Conservation (phyloP, 2,329 filamentous ascomycete species). For the Aspergillus sp. region DNA sequence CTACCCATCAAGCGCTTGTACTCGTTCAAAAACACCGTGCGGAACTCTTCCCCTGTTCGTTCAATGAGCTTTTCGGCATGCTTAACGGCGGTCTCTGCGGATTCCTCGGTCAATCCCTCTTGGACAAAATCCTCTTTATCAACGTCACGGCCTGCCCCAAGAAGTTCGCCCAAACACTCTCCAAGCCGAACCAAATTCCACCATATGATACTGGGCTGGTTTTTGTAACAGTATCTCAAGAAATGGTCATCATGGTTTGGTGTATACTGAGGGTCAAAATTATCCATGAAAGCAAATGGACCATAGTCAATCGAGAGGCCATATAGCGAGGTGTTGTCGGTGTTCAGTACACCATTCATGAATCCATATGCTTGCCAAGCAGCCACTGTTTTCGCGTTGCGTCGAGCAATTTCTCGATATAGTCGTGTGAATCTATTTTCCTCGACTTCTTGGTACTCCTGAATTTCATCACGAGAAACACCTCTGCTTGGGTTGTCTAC, state of each 20-base stretch:
- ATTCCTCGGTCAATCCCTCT: slow-evolving; percentile 65
- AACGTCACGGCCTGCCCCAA: slow-evolving; percentile 67
- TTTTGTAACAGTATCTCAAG: slow-evolving; percentile 83
- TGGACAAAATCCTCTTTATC: slow-evolving; percentile 66
- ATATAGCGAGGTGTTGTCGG: slow-evolving; percentile 89
- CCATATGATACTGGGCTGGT: slow-evolving; percentile 95
- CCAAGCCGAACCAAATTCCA: slow-evolving; percentile 94
- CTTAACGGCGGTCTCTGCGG: slow-evolving; percentile 62
- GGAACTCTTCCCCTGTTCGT: slow-evolving; percentile 78
- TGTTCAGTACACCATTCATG: slow-evolving; percentile 97
- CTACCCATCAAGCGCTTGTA: slow-evolving; percentile 80
- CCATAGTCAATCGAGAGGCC: slow-evolving; percentile 91
- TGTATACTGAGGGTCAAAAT: slow-evolving; percentile 89
- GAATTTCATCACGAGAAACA: slow-evolving; percentile 51
- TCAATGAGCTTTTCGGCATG: slow-evolving; percentile 80
- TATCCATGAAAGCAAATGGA: slow-evolving; percentile 95
- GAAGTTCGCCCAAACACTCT: slow-evolving; percentile 78
- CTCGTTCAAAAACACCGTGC: slow-evolving; percentile 75
- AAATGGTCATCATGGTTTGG: slow-evolving; percentile 92
- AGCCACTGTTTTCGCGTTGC: slow-evolving; percentile 82
- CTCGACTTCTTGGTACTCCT: slow-evolving; percentile 61
- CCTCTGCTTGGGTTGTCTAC: slow-evolving; percentile 45
- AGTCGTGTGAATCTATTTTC: slow-evolving; percentile 84
- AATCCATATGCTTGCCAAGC: slow-evolving; percentile 98
- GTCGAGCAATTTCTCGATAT: slow-evolving; percentile 77